A percentile compares a stretch with the other conserved stretches of the same genome.
These are phyloP conservation scores for Planoprotostelium fungivorum DNA, from an alignment of 78 protist genomes.

Conservation along the genomic window DNA sequence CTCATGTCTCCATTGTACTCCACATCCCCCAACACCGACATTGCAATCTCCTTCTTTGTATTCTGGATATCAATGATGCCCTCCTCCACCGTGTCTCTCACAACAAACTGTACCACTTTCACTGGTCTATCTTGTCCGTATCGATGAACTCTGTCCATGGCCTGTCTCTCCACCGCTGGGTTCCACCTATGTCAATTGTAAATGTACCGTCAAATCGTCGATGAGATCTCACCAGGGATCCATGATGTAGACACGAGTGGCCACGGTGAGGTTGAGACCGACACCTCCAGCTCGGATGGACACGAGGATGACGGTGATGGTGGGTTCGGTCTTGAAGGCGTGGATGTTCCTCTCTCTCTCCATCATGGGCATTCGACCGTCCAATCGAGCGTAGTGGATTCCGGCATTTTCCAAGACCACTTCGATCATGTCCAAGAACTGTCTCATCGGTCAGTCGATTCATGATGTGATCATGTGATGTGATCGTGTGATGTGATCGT, in stretches of 20 bases:
- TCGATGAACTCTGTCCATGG: constrained; percentile 90
- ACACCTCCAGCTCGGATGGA: constrained; percentile 82
- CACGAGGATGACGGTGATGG: constrained; percentile 21
- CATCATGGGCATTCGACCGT: constrained; percentile 56
- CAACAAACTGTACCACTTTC: not conserved
- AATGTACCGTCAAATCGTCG: not conserved
- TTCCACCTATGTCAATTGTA: constrained; percentile 8
- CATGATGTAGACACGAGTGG: constrained; percentile 64
- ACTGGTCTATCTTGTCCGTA: constrained; percentile 67
- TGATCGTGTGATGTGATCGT: too few species aligned
- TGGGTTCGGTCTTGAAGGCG: constrained; percentile 36
- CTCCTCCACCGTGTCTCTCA: not conserved
- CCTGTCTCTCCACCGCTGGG: constrained; percentile 75
- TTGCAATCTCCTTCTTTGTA: not conserved
- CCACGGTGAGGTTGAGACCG: constrained; percentile 89
- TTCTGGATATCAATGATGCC: not conserved
- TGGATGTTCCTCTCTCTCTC: constrained; percentile 31
- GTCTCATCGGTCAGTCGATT: constrained; percentile 75
- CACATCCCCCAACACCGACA: not conserved
- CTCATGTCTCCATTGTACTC: not conserved
- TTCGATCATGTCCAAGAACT: constrained; percentile 63
- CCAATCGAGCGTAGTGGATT: constrained; percentile 47
- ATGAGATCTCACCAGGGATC: constrained; percentile 79
- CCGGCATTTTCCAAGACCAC: constrained; percentile 11
- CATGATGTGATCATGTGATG: too few species aligned